Percentiles rank a stretch among this genome's conserved stretches.
These are phyloP conservation scores for Gossypium lobatum DNA, from an alignment of 441 rosid species.

Conservation along the genomic window DNA sequence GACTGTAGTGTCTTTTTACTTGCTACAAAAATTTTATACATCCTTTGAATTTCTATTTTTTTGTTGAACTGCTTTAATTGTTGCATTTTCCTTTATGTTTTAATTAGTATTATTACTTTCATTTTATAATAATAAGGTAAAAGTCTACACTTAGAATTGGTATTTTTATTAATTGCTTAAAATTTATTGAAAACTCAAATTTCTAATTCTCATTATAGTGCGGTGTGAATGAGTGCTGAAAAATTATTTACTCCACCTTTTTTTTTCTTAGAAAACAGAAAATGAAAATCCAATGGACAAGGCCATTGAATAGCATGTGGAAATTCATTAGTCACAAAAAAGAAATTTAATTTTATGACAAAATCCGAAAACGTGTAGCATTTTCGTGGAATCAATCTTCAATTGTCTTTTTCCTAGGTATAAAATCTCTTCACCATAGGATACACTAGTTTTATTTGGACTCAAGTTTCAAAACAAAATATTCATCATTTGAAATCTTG, in stretches of 20 bases:
- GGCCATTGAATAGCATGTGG: not conserved
- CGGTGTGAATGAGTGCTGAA: not conserved
- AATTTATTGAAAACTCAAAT: not conserved
- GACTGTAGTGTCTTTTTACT: constrained; percentile 29
- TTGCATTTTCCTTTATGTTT: not conserved
- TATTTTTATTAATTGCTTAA: not conserved
- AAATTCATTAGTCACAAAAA: not conserved
- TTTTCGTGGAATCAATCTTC: not conserved
- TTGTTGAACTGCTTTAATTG: not conserved
- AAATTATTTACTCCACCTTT: not conserved
- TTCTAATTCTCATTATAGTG: not conserved
- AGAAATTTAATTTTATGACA: not conserved
- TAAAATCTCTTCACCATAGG: not conserved
- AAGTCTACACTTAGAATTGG: not conserved
- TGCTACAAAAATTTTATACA: not conserved
- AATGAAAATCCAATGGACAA: not conserved
- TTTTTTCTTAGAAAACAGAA: not conserved
- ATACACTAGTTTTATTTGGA: not conserved
- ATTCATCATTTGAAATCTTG: not conserved
- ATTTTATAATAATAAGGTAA: not conserved
- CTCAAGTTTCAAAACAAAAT: not conserved
- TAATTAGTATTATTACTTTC: not conserved
- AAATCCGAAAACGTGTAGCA: not conserved
- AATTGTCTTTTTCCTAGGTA: not conserved
- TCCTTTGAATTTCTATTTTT: not conserved